These are phyloP conservation scores for Phytopythium aichiense DNA, from an alignment of 352 stramenopile genomes.

Conservation along the genomic window DNA sequence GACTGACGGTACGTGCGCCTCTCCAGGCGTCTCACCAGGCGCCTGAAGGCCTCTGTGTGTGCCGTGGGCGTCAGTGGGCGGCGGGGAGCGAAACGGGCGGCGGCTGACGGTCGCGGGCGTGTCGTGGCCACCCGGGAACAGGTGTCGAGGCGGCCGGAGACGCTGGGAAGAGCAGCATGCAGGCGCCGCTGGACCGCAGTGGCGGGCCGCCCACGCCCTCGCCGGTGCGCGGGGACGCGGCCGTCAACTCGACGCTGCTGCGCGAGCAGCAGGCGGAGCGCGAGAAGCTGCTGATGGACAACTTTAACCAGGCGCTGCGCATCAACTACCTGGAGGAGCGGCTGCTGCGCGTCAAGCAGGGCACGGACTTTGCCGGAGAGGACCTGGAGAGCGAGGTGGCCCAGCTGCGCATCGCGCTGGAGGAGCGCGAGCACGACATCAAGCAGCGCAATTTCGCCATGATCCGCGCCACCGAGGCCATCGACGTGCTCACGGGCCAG, in stretches of 20 bases:
- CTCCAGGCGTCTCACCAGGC: no score
- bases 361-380: slow-evolving; percentile 52
- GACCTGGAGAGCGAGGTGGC: slow-evolving; percentile 59
- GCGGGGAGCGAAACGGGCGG: background rate
- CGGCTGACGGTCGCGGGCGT: no score
- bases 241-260: slow-evolving; percentile 21
- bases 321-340: slow-evolving; percentile 66
- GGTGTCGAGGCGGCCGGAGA: background rate
- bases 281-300: slow-evolving; percentile 63
- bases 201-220: background rate
- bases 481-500: slow-evolving; percentile 49
- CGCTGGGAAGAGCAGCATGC: background rate
- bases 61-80: no score
- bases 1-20: background rate
- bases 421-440: slow-evolving; percentile 64
- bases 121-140: no score
- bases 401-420: slow-evolving; percentile 48
- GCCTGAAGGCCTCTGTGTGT: no score
- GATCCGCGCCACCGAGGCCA: slow-evolving; percentile 50
- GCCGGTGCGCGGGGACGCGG: background rate
- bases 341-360: slow-evolving; percentile 56
- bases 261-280: slow-evolving; percentile 53
- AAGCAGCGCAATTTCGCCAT: slow-evolving; percentile 53
- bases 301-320: slow-evolving; percentile 69
- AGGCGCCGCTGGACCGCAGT: slow-evolving; percentile 2